A percentile compares a stretch with the other conserved stretches of the same genome.
These are phyloP conservation scores for Taiozyma onychis DNA, from an alignment of 1,139 yeast genomes.

Conservation along the genomic window DNA sequence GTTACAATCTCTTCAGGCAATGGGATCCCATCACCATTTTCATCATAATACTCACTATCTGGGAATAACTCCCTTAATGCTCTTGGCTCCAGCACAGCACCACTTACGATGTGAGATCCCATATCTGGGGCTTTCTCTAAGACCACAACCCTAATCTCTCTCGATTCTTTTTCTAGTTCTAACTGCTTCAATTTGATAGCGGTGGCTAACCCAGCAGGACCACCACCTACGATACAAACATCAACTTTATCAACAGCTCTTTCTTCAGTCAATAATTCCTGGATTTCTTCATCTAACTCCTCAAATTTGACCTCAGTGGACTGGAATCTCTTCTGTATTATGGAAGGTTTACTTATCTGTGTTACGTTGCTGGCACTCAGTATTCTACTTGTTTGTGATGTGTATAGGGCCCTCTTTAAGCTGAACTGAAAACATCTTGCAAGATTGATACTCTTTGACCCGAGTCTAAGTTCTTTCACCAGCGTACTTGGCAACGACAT, in stretches of 20 bases:
- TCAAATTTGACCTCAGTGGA: conserved; percentile 29
- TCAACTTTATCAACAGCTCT: conserved; percentile 84
- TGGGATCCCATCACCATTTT: conserved; percentile 57
- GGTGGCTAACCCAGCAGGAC: conserved; percentile 95
- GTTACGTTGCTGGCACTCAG: background rate
- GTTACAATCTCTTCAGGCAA: conserved; percentile 73
- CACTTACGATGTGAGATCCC: conserved; percentile 88
- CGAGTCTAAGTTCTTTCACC: conserved; percentile 5
- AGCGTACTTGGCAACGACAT: conserved; percentile 6
- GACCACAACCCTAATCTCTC: conserved; percentile 73
- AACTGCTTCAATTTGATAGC: conserved; percentile 85
- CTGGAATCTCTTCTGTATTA: conserved; percentile 1
- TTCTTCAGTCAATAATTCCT: conserved; percentile 45
- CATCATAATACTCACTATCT: conserved; percentile 48
- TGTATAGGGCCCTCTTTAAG: background rate
- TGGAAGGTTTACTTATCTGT: conserved; percentile 1
- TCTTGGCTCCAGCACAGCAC: conserved; percentile 89
- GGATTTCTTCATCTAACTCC: conserved; percentile 39
- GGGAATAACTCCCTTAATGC: conserved; percentile 86
- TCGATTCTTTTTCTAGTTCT: conserved; percentile 57
- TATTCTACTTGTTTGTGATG: background rate
- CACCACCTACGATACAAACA: conserved; percentile 95
- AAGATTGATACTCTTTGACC: conserved; percentile 3
- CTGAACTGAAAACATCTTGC: background rate
- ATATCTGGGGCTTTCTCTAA: conserved; percentile 90